Percentiles rank a stretch among this genome's conserved stretches.
Conservation (phyloP, 192 early-diverging fungal species). For the Anaeromyces robustus region DNA sequence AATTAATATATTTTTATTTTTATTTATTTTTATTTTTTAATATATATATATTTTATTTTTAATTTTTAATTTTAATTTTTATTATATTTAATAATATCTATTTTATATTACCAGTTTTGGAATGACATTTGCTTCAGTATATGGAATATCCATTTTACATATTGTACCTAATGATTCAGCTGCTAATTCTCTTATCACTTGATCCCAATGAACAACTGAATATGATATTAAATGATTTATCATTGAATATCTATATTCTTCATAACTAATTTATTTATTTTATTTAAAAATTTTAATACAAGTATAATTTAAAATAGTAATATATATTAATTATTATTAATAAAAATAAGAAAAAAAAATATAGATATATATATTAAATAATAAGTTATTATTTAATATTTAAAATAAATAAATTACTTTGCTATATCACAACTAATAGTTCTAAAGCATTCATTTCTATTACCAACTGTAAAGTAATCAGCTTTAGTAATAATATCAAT, state of each 20-base stretch:
- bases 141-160: not conserved
- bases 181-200: constrained; percentile 56
- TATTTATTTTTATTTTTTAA: no score
- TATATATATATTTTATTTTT: no score
- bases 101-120: constrained; percentile 32
- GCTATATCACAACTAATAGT: constrained; percentile 57
- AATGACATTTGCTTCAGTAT: constrained; percentile 17
- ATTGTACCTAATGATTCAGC: constrained; percentile 55
- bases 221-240: constrained; percentile 49
- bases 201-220: constrained; percentile 78
- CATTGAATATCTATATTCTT: constrained; percentile 58
- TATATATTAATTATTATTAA: no score
- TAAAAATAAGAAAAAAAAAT: no score
- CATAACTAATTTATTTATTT: constrained; percentile 31
- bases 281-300: no score
- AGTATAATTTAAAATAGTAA: no score
- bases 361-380: no score
- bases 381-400: no score
- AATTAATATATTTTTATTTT: no score
- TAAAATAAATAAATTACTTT: no score
- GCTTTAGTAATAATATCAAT: constrained; percentile 80
- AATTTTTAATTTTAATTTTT: no score
- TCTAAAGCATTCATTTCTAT: constrained; percentile 55
- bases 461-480: constrained; percentile 87
- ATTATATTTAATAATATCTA: no score